Base-by-base conservation (phyloP, 352 stramenopile species). In the Globisporangium irregulare region DNA sequence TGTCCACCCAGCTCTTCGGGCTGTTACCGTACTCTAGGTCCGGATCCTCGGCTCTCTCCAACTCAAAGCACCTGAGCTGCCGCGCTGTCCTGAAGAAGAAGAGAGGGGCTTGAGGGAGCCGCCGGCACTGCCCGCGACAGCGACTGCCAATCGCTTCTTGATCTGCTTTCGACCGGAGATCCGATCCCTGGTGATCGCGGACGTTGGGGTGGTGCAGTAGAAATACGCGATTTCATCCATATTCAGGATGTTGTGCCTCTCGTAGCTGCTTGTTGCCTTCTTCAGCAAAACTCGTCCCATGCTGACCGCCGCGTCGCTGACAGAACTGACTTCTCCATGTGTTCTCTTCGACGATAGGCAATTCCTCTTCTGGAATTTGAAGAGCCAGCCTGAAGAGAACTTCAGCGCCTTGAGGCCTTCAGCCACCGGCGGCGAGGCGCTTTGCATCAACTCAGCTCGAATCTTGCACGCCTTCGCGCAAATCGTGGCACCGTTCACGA, bases 231-330 rank as follows among this genome's bases (percentile, higher is more conserved):
- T 56, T 55, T 56, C 59, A 14, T 64, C 41, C 59, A 64, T 64
- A 64, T 64, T 64, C 6, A 55, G 34, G 24, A 56, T 64, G 36
- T 57, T 54, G 41, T 54, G 24, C 59, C 51, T 64, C n/a, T 64
- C 36, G 59, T 64, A 64, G 14, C 34, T 41, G 24, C 3, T 27
- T 34, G 36, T 46, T 6, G 14, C 14, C 12, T 36, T n/a, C 36
- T 56, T 27, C 12, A 64, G 24, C 24, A 38, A 25, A 20, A 43
- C 41, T 38, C 41, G 24, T 14, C 59, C 25, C 24, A 5, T 29
- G 7, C 32, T 34, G 57, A 62, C 32, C 32, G 32, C 15, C 8
- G 57, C 8, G 2, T 25, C 32, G 32, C 6, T 27, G 18, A 34
- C n/a, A 50, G 57, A 62, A 12, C 24, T 38, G 15, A 20, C 57